Conservation (phyloP, 495 filamentous ascomycete species). For the Neurospora sp. region DNA sequence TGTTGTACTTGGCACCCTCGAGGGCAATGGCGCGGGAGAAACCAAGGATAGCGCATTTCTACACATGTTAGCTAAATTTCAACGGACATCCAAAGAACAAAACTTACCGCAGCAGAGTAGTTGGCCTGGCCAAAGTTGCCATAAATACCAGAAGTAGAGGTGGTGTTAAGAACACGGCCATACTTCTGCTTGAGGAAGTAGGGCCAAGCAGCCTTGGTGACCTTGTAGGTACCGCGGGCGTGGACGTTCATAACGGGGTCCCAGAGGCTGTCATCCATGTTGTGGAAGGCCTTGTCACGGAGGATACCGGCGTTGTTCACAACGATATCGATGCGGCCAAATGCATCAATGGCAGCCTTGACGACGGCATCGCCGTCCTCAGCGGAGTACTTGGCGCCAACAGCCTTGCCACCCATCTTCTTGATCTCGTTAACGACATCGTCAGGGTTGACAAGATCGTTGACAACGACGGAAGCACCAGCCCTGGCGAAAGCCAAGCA, state of each 20-base stretch:
- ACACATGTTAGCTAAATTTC: constrained; percentile 6
- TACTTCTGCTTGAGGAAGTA: constrained; percentile 99
- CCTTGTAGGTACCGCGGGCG: constrained; percentile 90
- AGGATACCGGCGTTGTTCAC: constrained; percentile 98
- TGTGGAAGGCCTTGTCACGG: constrained; percentile 92
- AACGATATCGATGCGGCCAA: constrained; percentile 86
- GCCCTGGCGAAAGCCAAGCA: constrained; percentile 82
- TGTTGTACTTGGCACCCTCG: constrained; percentile 96
- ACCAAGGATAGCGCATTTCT: constrained; percentile 90
- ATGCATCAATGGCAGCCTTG: constrained; percentile 86
- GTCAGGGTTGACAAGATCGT: constrained; percentile 92
- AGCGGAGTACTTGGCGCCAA: constrained; percentile 85
- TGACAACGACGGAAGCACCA: constrained; percentile 87
- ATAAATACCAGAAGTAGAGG: constrained; percentile 94
- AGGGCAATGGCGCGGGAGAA: constrained; percentile 87
- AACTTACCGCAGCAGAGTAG: constrained; percentile 81
- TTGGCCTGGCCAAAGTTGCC: constrained; percentile 99
- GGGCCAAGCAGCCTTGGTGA: constrained; percentile 96
- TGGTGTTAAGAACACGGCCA: constrained; percentile 91
- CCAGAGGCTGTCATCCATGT: constrained; percentile 95
- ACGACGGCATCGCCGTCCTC: constrained; percentile 91
- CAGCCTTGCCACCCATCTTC: constrained; percentile 80
- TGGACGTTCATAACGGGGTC: constrained; percentile 88
- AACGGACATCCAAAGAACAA: background rate
- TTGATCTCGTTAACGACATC: constrained; percentile 85